A percentile compares a stretch with the other conserved stretches of the same genome.
phyloP scores from a whole-genome alignment of 78 protist genomes.

The Dictyostelium citrinum region DNA sequence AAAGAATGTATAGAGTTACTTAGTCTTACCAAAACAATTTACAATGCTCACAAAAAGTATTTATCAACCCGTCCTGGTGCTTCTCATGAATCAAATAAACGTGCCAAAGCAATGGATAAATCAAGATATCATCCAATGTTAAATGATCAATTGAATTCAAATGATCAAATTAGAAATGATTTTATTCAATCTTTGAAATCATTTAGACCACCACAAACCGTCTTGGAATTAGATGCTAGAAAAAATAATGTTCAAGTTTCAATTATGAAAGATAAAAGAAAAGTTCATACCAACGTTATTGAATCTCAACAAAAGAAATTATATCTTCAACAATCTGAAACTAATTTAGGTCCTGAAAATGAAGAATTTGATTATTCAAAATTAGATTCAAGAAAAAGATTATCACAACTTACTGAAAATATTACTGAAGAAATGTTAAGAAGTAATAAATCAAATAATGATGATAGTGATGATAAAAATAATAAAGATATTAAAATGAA shows the following conservation, averaged over 20 bases:
- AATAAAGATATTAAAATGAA: not conserved
- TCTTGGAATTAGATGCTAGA: constrained; percentile 64
- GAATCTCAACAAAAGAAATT: constrained; percentile 7
- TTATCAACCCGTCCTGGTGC: constrained; percentile 83
- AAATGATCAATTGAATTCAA: not conserved
- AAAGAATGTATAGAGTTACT: constrained; percentile 18
- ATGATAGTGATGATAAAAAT: too few relatives aligned
- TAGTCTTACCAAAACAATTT: constrained; percentile 23
- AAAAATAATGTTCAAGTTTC: not conserved
- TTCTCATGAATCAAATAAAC: constrained; percentile 66
- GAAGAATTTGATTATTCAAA: not conserved
- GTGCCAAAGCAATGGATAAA: constrained; percentile 61
- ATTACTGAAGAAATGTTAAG: not conserved
- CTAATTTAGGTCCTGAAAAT: not conserved
- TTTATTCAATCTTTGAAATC: constrained; percentile 28
- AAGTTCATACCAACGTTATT: constrained; percentile 10
- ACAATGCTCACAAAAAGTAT: constrained; percentile 87
- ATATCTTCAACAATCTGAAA: not conserved
- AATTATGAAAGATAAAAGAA: constrained; percentile 58
- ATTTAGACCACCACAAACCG: constrained; percentile 79
- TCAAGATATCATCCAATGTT: constrained; percentile 7
- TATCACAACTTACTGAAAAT: not conserved
- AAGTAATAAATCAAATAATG: constrained; percentile 1
- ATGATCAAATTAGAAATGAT: constrained; percentile 10
- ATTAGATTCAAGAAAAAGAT: not conserved